Conservation (phyloP, 345 rosid species). For the Geranium brycei region DNA sequence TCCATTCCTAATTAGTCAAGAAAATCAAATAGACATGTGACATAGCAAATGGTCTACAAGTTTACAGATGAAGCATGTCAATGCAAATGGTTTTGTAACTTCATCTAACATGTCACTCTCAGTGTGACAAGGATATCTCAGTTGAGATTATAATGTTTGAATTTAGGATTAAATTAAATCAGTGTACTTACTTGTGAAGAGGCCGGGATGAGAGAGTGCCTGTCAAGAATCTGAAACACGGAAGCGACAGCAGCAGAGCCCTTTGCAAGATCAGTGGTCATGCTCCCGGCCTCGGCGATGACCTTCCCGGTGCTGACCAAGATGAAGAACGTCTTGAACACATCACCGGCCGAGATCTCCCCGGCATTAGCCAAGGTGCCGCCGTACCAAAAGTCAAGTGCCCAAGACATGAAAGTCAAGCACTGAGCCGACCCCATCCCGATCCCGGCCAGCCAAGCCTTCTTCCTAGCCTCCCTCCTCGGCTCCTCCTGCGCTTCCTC, state of each 20-base stretch:
- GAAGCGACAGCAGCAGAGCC: constrained; percentile 67
- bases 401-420: constrained; percentile 78
- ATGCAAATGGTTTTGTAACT: too few species aligned
- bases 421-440: constrained; percentile 83
- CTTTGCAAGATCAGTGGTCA: constrained; percentile 83
- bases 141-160: too few species aligned
- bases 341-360: constrained; percentile 73
- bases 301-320: constrained; percentile 78
- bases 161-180: too few species aligned
- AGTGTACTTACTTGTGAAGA: too few species aligned
- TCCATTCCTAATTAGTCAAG: too few species aligned
- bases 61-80: too few species aligned
- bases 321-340: constrained; percentile 70
- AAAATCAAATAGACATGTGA: too few species aligned
- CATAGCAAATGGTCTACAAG: too few species aligned
- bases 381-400: constrained; percentile 80
- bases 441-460: constrained; percentile 75
- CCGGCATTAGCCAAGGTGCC: constrained; percentile 51
- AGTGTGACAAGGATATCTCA: too few species aligned
- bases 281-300: constrained; percentile 86
- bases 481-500: constrained; percentile 69
- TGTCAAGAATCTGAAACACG: constrained; percentile 58
- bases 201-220: constrained; percentile 42
- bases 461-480: constrained; percentile 45
- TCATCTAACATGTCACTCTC: too few species aligned